Base-by-base conservation (phyloP, 148 eudicot genomes). In the Tetragonia tetragonoides region DNA sequence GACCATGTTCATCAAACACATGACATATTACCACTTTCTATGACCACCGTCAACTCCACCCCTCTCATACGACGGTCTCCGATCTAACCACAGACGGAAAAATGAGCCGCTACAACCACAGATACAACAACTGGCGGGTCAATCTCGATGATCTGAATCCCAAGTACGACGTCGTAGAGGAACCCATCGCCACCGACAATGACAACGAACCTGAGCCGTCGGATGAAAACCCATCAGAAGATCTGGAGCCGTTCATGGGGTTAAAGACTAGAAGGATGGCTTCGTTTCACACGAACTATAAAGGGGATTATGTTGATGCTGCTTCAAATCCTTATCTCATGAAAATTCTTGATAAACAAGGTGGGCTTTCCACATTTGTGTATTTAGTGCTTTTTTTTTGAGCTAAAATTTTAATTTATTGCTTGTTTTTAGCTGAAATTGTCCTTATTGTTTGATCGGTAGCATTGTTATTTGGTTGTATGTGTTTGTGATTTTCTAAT, bases 271-370 rank as follows among this genome's bases (percentile, higher is more conserved):
- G 95, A 34, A 41, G 97, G 40, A 84, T 88, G 73, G 91, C 93
- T 56, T 89, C 92, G 3, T 73, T 89, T 57, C 81, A 44, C 54
- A 78, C 90, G 23, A 90, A 87, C 70, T 89, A 81, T 51, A 64
- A 37, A n/a, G 99, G 96, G 6, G 97, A 95, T 77, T 90, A 93
- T 46, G 77, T 95, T 62, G 87, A 88, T 69, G 86, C 91, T 16
- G 86, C 86, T 16, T 93, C 95, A 17, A 83, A 88, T 14, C 90
- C 94, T 40, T 80, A 78, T 65, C 84, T 95, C 68, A 74, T 85
- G 68, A 94, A 91, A 80, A 88, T 95, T 68, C 94, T 95, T 17
- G 82, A 87, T 8, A 95, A 90, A 82, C 97, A 95, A 89, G 99
- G 99, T 94, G 39, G 5, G 7, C 2, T 78, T 38, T 20, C 23